Percentiles rank a stretch among this genome's conserved stretches.
Evolutionary conservation across 192 early-diverging fungal genomes (phyloP).

Genomic region (Backusella australiensis): DNA sequence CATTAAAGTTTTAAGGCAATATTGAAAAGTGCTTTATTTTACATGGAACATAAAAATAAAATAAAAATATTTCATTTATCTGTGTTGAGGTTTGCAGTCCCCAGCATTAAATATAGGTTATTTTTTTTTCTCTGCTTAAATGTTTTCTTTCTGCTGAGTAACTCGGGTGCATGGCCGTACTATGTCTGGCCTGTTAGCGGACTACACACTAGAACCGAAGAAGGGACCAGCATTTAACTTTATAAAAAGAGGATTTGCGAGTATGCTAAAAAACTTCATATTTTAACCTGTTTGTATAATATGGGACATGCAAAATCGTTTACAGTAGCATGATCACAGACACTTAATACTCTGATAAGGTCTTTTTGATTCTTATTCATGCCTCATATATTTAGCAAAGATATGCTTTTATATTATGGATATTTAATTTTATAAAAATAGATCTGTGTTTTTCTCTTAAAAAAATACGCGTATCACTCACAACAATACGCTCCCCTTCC

Average conservation of each 20-base stretch:
- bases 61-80: not conserved
- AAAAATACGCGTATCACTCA: no score
- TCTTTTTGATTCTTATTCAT: not conserved
- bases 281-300: not conserved
- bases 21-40: not conserved
- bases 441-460: not conserved
- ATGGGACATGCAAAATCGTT: not conserved
- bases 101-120: not conserved
- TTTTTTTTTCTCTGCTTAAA: not conserved
- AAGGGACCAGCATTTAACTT: not conserved
- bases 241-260: not conserved
- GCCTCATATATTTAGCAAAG: not conserved
- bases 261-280: not conserved
- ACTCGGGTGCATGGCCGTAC: not conserved
- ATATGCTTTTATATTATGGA: not conserved
- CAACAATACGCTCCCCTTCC: no score
- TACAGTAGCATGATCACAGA: not conserved
- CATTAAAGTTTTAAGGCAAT: not conserved
- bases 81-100: not conserved
- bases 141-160: not conserved
- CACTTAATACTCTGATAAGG: not conserved
- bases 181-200: not conserved
- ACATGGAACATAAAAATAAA: not conserved
- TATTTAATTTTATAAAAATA: not conserved
- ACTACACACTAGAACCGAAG: not conserved